Base-by-base conservation (phyloP, 257 asterid genomes). In the Nicotiana paniculata region DNA sequence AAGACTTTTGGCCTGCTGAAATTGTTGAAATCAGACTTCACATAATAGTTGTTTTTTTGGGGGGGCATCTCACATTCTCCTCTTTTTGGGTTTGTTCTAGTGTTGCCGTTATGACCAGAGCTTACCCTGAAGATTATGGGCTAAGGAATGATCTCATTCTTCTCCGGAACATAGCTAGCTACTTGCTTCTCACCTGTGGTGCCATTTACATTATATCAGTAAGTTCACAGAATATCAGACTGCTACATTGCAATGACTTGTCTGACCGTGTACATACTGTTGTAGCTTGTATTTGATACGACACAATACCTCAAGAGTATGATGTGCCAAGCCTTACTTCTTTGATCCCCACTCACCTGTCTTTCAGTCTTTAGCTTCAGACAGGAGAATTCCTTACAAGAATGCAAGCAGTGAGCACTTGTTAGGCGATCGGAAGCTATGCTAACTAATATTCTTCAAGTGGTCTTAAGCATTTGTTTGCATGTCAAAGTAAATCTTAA, bases 41-140 rank as follows among this genome's bases (percentile, higher is more conserved):
- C 15, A 72, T 0, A 6, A 24, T 48, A 6, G 43, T 74, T 74
- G 43, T 13, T 48, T 48, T 72, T 6, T 70, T 6, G 15, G 8
- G 59, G 26, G 24, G 10, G 43, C 15, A 74, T 3, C 79, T 74
- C 21, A 74, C 62, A 11, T 64, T 74, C 62, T 59, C 33, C 75
- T 8, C 76, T 54, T 77, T 74, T 2, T 72, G 33, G 53, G 58
- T 46, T 63, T 77, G 84, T 86, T 81, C 79, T 86, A 96, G 99
- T 82, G 99, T 93, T 86, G 99, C 98, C 58, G 99, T 96, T 79
- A 94, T 96, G 99, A 96, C 99, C 77, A 90, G 97, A 90, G 99
- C 99, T 81, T 96, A 91, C 82, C 97, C 98, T 30, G 95, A 90
- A 86, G 89, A 89, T 82, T 64, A 87, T 85, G 90, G 84, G 85